Conservation (phyloP, 192 early-diverging fungal species). For the Coemansia sp. region DNA sequence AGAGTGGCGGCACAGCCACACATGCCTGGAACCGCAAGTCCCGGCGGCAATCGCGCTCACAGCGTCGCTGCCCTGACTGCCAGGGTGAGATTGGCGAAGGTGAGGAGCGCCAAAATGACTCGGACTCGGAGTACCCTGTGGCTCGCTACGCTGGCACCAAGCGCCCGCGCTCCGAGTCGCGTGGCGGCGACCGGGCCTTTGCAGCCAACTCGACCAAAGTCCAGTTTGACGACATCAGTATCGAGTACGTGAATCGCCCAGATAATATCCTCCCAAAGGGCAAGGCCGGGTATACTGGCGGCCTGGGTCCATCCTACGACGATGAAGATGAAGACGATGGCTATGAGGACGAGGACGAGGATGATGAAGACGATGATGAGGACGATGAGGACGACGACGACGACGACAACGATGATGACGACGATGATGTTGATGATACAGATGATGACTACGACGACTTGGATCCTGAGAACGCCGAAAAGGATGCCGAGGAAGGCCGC, state of each 20-base stretch:
- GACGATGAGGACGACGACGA: slow-evolving; percentile 25
- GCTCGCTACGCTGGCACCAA: slow-evolving; percentile 22
- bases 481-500: slow-evolving; percentile 89
- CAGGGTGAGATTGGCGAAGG: slow-evolving; percentile 50
- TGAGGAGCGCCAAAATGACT: slow-evolving; percentile 30
- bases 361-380: slow-evolving; percentile 14
- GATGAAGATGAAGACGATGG: slow-evolving; percentile 18
- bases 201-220: background rate
- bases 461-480: slow-evolving; percentile 74
- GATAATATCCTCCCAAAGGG: background rate
- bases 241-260: background rate
- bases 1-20: slow-evolving; percentile 46
- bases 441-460: slow-evolving; percentile 68
- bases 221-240: slow-evolving; percentile 4
- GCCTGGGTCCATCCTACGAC: background rate
- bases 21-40: slow-evolving; percentile 10
- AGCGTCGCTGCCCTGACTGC: slow-evolving; percentile 46
- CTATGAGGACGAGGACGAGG: slow-evolving; percentile 15
- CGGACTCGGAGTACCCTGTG: slow-evolving; percentile 17
- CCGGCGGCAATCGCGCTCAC: slow-evolving; percentile 8
- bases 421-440: slow-evolving; percentile 62
- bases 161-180: slow-evolving; percentile 32
- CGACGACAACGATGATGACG: slow-evolving; percentile 53
- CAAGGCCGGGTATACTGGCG: background rate
- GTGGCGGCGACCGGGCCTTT: background rate